phyloP scores from a whole-genome alignment of 2,329 filamentous ascomycete species.

The Pseudocercospora cruenta region DNA sequence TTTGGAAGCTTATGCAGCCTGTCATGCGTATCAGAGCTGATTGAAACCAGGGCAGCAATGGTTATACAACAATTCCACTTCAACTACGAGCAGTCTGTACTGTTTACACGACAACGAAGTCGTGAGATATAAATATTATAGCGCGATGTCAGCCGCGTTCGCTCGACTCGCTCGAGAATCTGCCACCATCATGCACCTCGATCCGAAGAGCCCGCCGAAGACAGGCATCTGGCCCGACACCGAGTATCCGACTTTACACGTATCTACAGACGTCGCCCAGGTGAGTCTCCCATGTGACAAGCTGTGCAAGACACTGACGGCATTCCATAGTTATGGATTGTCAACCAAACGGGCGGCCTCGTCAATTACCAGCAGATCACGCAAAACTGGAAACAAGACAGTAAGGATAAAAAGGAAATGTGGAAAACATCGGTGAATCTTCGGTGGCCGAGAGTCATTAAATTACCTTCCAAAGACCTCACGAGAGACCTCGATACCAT shows the following conservation, averaged over 20 bases:
- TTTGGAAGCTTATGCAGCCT: too few relatives aligned
- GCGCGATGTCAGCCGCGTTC: neutral
- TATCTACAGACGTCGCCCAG: neutral
- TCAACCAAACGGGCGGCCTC: neutral
- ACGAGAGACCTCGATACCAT: neutral
- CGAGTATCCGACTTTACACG: neutral
- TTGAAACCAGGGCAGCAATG: neutral
- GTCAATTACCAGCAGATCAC: neutral
- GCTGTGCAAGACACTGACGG: neutral
- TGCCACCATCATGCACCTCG: neutral
- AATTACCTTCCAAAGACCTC: too few relatives aligned
- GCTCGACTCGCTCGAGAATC: neutral
- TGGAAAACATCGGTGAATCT: too few relatives aligned
- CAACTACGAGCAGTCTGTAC: neutral
- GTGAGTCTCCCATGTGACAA: neutral
- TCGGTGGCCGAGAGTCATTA: too few relatives aligned
- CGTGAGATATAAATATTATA: neutral
- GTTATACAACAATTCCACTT: neutral
- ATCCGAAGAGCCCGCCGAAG: neutral
- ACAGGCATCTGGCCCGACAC: neutral
- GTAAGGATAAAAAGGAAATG: neutral
- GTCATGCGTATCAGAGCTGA: too few relatives aligned
- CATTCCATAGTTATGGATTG: neutral
- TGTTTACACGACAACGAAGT: neutral
- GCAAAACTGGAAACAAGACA: neutral